A percentile compares a stretch with the other conserved stretches of the same genome.
Conservation (phyloP, 2,329 filamentous ascomycete species). For the Cladobotryum mycophilum region DNA sequence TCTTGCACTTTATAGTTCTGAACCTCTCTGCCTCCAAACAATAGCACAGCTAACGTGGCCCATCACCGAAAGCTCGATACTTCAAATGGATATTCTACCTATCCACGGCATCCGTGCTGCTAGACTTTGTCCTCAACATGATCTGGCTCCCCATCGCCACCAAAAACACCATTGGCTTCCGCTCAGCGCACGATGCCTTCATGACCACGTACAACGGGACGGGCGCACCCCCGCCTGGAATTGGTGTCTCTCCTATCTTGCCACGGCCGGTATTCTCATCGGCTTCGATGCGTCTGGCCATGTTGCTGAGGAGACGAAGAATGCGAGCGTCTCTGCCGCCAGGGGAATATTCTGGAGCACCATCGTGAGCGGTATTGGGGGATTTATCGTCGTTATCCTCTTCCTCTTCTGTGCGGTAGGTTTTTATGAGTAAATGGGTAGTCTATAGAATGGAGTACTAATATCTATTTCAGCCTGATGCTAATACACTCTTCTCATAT, state of each 20-base stretch:
- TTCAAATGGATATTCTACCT: slow-evolving; percentile 46
- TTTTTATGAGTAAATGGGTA: not conserved
- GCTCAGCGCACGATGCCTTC: slow-evolving; percentile 52
- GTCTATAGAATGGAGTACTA: too few species aligned
- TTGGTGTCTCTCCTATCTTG: slow-evolving; percentile 56
- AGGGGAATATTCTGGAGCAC: slow-evolving; percentile 56
- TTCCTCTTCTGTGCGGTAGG: slow-evolving; percentile 52
- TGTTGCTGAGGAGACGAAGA: slow-evolving; percentile 56
- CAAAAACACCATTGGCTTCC: slow-evolving; percentile 49
- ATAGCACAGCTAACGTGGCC: too few species aligned
- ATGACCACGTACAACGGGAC: slow-evolving; percentile 55
- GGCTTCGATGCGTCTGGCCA: slow-evolving; percentile 57
- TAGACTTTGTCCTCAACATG: slow-evolving; percentile 54
- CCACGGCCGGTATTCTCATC: slow-evolving; percentile 54
- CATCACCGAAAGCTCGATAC: slow-evolving; percentile 29
- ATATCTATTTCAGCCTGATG: slow-evolving; percentile 35
- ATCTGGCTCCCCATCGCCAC: slow-evolving; percentile 56
- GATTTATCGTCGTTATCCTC: slow-evolving; percentile 49
- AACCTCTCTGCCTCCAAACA: too few species aligned
- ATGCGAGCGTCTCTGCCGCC: slow-evolving; percentile 49
- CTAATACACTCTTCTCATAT: slow-evolving; percentile 46
- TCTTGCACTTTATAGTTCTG: not conserved
- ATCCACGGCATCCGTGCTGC: slow-evolving; percentile 43
- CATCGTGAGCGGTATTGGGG: slow-evolving; percentile 48
- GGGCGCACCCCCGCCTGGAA: slow-evolving; percentile 53